A percentile compares a stretch with the other conserved stretches of the same genome.
These are phyloP conservation scores for Lecanicillium sp. DNA, from an alignment of 2,329 filamentous ascomycete genomes.

Conservation along the genomic window DNA sequence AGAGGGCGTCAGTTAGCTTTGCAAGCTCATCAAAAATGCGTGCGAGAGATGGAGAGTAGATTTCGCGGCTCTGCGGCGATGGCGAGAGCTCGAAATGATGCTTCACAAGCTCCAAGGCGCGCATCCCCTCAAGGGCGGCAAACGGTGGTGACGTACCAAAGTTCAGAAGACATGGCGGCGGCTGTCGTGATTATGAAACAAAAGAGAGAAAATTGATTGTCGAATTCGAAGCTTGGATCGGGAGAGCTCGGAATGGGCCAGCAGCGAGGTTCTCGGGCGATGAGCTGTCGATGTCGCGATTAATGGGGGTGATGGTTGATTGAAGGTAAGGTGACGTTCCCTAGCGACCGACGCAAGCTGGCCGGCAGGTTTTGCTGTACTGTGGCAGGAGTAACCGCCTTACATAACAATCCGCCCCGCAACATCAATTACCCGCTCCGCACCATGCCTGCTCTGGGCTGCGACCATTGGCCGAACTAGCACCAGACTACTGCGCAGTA, in stretches of 20 bases:
- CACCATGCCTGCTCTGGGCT: not conserved
- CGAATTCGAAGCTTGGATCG: conserved; percentile 12
- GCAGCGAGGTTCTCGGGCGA: conserved; percentile 11
- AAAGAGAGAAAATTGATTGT: conserved; percentile 14
- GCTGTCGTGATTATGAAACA: conserved; percentile 24
- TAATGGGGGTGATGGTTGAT: conserved; percentile 18
- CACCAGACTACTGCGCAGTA: not conserved
- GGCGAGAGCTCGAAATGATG: conserved; percentile 17
- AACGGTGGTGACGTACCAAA: conserved; percentile 65
- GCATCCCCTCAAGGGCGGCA: conserved; percentile 14
- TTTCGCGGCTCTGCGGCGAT: not conserved
- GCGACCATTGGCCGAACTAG: conserved; percentile 2
- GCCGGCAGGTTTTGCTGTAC: conserved; percentile 38
- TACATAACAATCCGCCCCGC: conserved; percentile 25
- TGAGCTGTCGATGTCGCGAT: conserved; percentile 17
- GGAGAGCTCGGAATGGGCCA: conserved; percentile 9
- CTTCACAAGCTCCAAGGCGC: conserved; percentile 15
- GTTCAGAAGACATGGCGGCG: conserved; percentile 68
- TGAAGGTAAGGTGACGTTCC: conserved; percentile 35
- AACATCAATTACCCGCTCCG: conserved; percentile 15
- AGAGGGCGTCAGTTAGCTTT: conserved; percentile 38
- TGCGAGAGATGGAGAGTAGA: not conserved
- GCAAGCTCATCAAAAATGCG: conserved; percentile 8
- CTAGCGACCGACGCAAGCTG: conserved; percentile 33
- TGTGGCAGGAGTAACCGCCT: conserved; percentile 23